Base-by-base conservation (phyloP, 2,329 filamentous ascomycete species). In the Gremmenia infestans region DNA sequence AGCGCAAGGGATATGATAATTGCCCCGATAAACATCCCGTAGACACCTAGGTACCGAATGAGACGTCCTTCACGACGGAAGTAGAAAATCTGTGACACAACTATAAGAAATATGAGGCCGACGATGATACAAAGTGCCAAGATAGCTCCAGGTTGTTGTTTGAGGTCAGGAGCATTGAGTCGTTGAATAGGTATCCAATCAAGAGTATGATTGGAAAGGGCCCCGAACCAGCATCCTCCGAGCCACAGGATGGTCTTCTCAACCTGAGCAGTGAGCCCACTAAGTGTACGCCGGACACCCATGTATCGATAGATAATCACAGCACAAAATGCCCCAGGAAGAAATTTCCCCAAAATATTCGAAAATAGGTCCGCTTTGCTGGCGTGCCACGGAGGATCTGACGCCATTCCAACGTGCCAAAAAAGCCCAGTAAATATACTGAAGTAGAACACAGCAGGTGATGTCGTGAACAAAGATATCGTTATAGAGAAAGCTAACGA, bases 201-300 rank as follows among this genome's bases (percentile, higher is more conserved):
- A 67, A 99, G 90, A 0, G 94, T 97, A 72, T 97, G 95, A 73
- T 97, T 97, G 67, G 93, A 93, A 63, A 99, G 74, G 1, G 90
- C 87, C 15, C 92, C 94, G 40, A 97, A 83, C 88, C 95, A 99
- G 68, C 88, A 91, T 7, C 85, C 87, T 1, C 92, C 92, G 0
- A 99, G 78, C 88, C 91, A 97, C 28, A 97, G 78, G 2, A 97
- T 73, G 0, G 91, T 89, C 77, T 96, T 97, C 68, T 96, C 93
- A 45, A 96, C 66, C 68, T 96, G 93, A 0, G 92, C 91, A 0
- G 83, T 87, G 2, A 97, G 78, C 1, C 85, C 86, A 1, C 72
- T 73, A 25, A 96, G 80, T 1, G 88, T 85, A 47, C 89, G 86
- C 4, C 83, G 78, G 9, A 94, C 81, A 53, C 85, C 83, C 78